phyloP scores from a whole-genome alignment of 495 filamentous ascomycete genomes.

The Neurospora sublineolata region DNA sequence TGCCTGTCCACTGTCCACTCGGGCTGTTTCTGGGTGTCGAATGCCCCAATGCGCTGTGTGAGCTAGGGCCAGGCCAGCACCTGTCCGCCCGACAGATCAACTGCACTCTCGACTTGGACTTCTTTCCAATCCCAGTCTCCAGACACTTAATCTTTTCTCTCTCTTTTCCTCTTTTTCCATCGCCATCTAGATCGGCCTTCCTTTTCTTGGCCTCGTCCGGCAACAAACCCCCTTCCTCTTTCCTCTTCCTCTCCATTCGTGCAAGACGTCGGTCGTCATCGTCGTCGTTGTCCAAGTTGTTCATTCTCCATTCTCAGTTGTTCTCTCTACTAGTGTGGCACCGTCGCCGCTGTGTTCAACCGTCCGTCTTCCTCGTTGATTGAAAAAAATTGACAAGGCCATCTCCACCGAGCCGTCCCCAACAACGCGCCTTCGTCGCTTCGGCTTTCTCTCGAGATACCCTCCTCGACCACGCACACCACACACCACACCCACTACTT shows the following conservation, averaged over 20 bases:
- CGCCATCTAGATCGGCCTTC: slow-evolving; percentile 30
- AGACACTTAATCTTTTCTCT: slow-evolving; percentile 19
- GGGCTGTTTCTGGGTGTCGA: not conserved
- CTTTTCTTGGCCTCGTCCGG: slow-evolving; percentile 19
- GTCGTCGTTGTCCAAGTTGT: slow-evolving; percentile 11
- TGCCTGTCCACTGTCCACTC: not conserved
- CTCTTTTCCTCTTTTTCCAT: slow-evolving; percentile 22
- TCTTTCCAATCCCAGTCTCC: slow-evolving; percentile 6
- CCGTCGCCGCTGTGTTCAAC: not conserved
- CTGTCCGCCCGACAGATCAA: not conserved
- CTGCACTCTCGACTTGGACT: not conserved
- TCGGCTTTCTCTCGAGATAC: not conserved
- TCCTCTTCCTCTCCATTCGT: slow-evolving; percentile 33
- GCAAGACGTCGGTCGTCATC: slow-evolving; percentile 20
- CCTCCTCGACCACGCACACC: not conserved
- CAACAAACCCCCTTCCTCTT: slow-evolving; percentile 11
- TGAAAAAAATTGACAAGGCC: slow-evolving; percentile 5
- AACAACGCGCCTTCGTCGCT: not conserved
- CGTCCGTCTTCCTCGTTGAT: slow-evolving; percentile 20
- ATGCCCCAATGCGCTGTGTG: not conserved
- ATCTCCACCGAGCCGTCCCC: slow-evolving; percentile 2
- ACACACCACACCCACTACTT: slow-evolving; percentile 3
- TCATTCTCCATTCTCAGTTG: not conserved
- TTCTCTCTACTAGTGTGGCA: not conserved
- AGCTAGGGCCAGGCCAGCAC: not conserved